A percentile compares a stretch with the other conserved stretches of the same genome.
phyloP scores from a whole-genome alignment of 208 protist genomes.

The Wallacemonas sp. region DNA sequence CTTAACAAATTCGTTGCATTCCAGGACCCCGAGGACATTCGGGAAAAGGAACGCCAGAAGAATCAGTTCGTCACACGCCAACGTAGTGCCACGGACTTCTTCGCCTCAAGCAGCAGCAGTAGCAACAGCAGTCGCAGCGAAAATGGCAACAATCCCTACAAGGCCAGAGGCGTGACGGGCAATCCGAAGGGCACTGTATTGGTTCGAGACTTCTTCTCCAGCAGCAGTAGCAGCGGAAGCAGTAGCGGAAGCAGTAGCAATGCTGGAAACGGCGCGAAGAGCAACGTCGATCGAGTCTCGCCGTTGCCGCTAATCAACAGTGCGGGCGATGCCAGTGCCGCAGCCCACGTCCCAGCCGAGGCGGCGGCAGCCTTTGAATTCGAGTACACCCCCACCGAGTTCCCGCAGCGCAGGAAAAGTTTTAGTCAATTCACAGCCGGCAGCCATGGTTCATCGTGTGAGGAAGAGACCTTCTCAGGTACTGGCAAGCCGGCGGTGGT shows the following conservation, averaged over 20 bases:
- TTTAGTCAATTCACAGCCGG: background rate
- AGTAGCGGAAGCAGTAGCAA: no score
- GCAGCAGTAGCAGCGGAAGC: no score
- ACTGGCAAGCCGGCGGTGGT: background rate
- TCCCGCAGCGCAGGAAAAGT: background rate
- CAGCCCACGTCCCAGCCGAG: background rate
- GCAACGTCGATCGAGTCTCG: no score
- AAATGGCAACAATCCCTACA: background rate
- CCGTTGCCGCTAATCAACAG: no score
- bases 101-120: constrained; percentile 17
- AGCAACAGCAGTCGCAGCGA: constrained; percentile 8
- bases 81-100: constrained; percentile 20
- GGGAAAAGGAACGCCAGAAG: constrained; percentile 1
- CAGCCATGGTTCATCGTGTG: background rate
- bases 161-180: no score
- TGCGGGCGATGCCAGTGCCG: no score
- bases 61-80: constrained; percentile 9
- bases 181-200: constrained; percentile 8
- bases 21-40: constrained; percentile 56
- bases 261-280: no score
- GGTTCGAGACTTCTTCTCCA: constrained; percentile 24
- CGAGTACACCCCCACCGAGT: constrained; percentile 7
- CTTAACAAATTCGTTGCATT: constrained; percentile 87
- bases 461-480: background rate
- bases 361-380: background rate